A percentile compares a stretch with the other conserved stretches of the same genome.
Conservation (phyloP, 768 basidiomycete species). For the Boletus sensibilis region DNA sequence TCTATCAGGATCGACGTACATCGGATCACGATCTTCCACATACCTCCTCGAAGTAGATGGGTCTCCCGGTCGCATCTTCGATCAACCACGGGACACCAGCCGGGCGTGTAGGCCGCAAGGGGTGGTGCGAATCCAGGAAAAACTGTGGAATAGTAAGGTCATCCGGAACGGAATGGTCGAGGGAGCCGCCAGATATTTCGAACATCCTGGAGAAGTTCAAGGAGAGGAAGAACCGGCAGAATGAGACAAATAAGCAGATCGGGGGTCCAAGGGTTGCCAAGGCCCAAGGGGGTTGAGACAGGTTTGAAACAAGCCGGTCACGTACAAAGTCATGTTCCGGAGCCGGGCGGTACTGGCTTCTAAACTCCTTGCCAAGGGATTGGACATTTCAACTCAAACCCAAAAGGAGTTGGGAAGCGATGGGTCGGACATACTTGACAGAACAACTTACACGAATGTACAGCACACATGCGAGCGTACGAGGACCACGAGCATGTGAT, state of each 20-base stretch:
- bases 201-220: constrained; percentile 3
- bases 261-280: not conserved
- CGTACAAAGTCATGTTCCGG: not conserved
- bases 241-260: not conserved
- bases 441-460: too few relatives aligned
- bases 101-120: constrained; percentile 46
- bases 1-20: not conserved
- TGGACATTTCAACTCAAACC: not conserved
- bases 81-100: constrained; percentile 54
- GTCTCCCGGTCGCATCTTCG: constrained; percentile 51
- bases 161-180: constrained; percentile 52
- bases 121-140: constrained; percentile 47
- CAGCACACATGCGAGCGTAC: too few relatives aligned
- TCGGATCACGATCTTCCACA: constrained; percentile 5
- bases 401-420: too few relatives aligned
- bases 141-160: constrained; percentile 67
- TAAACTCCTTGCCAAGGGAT: not conserved
- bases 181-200: constrained; percentile 28
- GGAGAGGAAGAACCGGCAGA: not conserved
- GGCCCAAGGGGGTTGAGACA: not conserved
- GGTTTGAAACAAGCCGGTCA: not conserved
- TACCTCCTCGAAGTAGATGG: constrained; percentile 49
- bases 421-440: too few relatives aligned
- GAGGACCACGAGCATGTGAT: not conserved
- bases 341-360: not conserved